Conservation (phyloP, 495 filamentous ascomycete genomes). For the Aspergillus bridgeri region DNA sequence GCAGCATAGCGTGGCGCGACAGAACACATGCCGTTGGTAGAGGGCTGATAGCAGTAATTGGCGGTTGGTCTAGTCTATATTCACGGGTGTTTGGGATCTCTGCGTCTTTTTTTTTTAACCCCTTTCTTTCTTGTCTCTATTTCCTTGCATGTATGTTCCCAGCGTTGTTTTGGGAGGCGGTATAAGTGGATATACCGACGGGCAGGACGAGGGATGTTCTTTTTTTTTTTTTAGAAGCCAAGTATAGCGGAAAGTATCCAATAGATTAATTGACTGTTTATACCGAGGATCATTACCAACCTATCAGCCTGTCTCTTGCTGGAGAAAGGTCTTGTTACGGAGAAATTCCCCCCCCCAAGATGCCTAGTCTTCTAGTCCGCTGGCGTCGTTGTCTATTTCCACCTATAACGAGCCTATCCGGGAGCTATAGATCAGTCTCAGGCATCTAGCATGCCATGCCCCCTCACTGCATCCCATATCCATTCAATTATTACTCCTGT, state of each 20-base stretch:
- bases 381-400: background rate
- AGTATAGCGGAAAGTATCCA: background rate
- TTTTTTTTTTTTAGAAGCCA: background rate
- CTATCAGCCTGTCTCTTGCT: too few relatives aligned
- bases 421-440: background rate
- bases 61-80: background rate
- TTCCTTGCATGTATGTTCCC: background rate
- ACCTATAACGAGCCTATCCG: background rate
- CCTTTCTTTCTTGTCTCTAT: background rate
- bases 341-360: background rate
- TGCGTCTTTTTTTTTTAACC: background rate
- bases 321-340: background rate
- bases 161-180: background rate
- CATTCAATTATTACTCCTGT: too few relatives aligned
- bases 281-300: background rate
- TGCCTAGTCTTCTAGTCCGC: background rate
- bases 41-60: background rate
- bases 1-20: conserved; percentile 17
- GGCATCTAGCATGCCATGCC: too few relatives aligned
- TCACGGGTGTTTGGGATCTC: background rate
- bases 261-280: background rate
- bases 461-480: too few relatives aligned
- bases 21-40: background rate
- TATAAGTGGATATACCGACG: background rate
- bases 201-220: background rate